phyloP scores from a whole-genome alignment of 108 stramenopile genomes.

The Schizochytrium sp. region DNA sequence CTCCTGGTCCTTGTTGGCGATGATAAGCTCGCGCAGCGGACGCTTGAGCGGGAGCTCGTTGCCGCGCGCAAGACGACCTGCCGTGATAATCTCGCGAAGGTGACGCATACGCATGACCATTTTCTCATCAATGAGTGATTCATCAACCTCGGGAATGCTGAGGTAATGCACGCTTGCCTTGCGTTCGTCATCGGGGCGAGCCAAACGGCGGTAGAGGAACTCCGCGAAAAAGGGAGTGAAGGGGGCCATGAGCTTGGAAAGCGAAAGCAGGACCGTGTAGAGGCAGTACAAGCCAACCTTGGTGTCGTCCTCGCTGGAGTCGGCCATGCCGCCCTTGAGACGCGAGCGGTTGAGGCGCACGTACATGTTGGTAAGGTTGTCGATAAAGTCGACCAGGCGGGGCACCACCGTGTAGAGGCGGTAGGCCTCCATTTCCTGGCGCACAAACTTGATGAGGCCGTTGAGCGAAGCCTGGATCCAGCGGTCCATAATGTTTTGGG shows the following conservation, averaged over 20 bases:
- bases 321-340: constrained; percentile 76
- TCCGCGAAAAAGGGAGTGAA: constrained; percentile 99
- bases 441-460: constrained; percentile 88
- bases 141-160: constrained; percentile 69
- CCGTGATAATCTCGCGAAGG: constrained; percentile 80
- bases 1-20: constrained; percentile 66
- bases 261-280: constrained; percentile 86
- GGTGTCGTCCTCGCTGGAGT: constrained; percentile 63
- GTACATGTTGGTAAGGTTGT: constrained; percentile 98
- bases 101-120: constrained; percentile 80
- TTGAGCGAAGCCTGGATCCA: constrained; percentile 97
- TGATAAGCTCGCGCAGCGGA: constrained; percentile 81
- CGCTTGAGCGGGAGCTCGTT: constrained; percentile 75
- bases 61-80: constrained; percentile 81
- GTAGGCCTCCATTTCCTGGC: constrained; percentile 94
- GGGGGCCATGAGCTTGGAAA: constrained; percentile 89
- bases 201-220: constrained; percentile 89
- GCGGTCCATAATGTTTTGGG: constrained; percentile 86
- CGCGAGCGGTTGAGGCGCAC: constrained; percentile 94
- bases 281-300: constrained; percentile 73
- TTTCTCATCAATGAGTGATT: constrained; percentile 64
- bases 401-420: constrained; percentile 98
- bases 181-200: constrained; percentile 64
- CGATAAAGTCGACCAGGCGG: constrained; percentile 82
- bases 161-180: constrained; percentile 81